phyloP scores from a whole-genome alignment of 2,329 filamentous ascomycete genomes.

The Aspergillus vadensis region DNA sequence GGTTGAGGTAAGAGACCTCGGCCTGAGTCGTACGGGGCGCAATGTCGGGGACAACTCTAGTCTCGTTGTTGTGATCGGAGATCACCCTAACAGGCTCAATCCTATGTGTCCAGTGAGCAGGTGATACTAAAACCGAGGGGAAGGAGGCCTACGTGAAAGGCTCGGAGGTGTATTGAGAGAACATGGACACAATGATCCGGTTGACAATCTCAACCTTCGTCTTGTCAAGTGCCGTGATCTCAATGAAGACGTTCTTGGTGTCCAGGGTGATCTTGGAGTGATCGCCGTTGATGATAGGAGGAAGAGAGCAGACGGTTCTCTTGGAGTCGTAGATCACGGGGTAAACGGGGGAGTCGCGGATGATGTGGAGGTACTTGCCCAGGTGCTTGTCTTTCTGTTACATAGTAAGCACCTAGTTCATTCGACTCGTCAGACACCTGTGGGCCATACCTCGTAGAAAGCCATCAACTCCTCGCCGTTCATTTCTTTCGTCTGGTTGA shows the following conservation, averaged over 20 bases:
- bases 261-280: constrained; percentile 93
- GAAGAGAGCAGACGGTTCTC: constrained; percentile 83
- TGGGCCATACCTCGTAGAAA: constrained; percentile 70
- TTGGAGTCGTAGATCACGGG: constrained; percentile 94
- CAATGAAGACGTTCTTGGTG: constrained; percentile 93
- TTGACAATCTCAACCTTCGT: constrained; percentile 96
- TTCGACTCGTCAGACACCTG: neutral
- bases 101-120: constrained; percentile 28
- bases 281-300: constrained; percentile 96
- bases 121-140: neutral
- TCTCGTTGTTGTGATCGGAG: constrained; percentile 85
- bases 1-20: constrained; percentile 91
- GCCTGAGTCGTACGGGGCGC: constrained; percentile 75
- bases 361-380: constrained; percentile 88
- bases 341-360: constrained; percentile 89
- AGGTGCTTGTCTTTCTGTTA: constrained; percentile 82
- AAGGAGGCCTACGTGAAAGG: constrained; percentile 67
- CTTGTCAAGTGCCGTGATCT: constrained; percentile 92
- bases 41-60: constrained; percentile 78
- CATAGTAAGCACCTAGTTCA: constrained; percentile 16
- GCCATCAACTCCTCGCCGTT: constrained; percentile 84
- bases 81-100: constrained; percentile 92
- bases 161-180: constrained; percentile 85
- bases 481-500: constrained; percentile 92
- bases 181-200: constrained; percentile 97